Evolutionary conservation across 306 rosid genomes (phyloP).

Genomic region (Inga oerstediana): DNA sequence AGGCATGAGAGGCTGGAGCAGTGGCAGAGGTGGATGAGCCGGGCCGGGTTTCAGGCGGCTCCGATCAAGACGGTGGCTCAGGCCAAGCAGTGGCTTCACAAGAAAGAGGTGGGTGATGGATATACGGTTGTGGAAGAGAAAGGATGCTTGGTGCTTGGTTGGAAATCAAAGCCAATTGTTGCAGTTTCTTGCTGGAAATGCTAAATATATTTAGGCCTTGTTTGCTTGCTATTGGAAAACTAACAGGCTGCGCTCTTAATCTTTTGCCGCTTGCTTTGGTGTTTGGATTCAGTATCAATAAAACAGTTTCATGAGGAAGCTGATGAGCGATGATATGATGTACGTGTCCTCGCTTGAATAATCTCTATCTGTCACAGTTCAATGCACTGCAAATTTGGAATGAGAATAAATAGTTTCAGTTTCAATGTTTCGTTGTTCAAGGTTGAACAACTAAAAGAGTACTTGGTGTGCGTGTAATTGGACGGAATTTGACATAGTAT

Average conservation of each 20-base stretch:
- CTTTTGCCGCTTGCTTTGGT: not conserved
- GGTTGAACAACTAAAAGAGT: not conserved
- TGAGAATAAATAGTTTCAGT: constrained; percentile 32
- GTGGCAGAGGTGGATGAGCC: constrained; percentile 90
- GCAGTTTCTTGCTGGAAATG: constrained; percentile 97
- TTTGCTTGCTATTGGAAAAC: no score
- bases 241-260: no score
- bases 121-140: constrained; percentile 79
- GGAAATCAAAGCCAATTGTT: constrained; percentile 87
- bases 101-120: constrained; percentile 60
- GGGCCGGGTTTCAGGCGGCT: constrained; percentile 76
- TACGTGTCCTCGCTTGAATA: constrained; percentile 1
- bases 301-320: constrained; percentile 28
- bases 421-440: constrained; percentile 32
- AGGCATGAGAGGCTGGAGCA: constrained; percentile 94
- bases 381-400: constrained; percentile 21
- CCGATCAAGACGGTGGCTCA: constrained; percentile 67
- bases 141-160: constrained; percentile 88
- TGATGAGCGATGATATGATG: not conserved
- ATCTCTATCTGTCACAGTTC: constrained; percentile 13
- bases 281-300: constrained; percentile 34
- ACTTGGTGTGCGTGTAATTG: constrained; percentile 29
- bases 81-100: constrained; percentile 77
- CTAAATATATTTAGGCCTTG: constrained; percentile 35
- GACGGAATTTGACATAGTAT: constrained; percentile 24